These are phyloP conservation scores for Russula sp. DNA, from an alignment of 768 basidiomycete species.

Conservation along the genomic window DNA sequence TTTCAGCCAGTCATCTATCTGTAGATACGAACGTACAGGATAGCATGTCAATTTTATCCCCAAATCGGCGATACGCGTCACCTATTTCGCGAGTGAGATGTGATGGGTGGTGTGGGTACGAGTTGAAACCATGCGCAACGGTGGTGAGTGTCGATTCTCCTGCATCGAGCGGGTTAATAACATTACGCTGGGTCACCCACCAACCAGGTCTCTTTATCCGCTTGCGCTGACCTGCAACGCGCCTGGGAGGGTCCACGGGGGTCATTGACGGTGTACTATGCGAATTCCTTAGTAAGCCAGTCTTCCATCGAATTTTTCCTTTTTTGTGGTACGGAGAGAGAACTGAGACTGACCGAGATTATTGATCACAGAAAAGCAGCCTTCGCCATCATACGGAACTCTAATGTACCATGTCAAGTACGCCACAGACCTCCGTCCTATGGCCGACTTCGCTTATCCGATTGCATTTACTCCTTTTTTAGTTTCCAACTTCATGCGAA, in stretches of 20 bases:
- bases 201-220: slow-evolving; percentile 27
- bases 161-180: background rate
- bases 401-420: slow-evolving; percentile 25
- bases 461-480: slow-evolving; percentile 4
- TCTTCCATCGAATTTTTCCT: slow-evolving; percentile 1
- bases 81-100: slow-evolving; percentile 26
- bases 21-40: background rate
- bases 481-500: slow-evolving; percentile 18
- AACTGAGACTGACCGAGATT: background rate
- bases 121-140: background rate
- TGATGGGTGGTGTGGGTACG: slow-evolving; percentile 29
- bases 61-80: slow-evolving; percentile 19
- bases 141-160: slow-evolving; percentile 4
- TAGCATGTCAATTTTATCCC: background rate
- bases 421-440: slow-evolving; percentile 4
- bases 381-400: slow-evolving; percentile 7
- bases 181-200: background rate
- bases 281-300: slow-evolving; percentile 12
- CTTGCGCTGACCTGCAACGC: slow-evolving; percentile 30
- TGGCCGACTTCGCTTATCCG: background rate
- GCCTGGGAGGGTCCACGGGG: slow-evolving; percentile 31
- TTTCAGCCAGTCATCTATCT: background rate
- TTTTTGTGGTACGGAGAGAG: background rate
- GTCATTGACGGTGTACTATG: slow-evolving; percentile 29
- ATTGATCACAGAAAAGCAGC: background rate